Conservation (phyloP, 805 yeast species). For the Kazachstania taianensis region DNA sequence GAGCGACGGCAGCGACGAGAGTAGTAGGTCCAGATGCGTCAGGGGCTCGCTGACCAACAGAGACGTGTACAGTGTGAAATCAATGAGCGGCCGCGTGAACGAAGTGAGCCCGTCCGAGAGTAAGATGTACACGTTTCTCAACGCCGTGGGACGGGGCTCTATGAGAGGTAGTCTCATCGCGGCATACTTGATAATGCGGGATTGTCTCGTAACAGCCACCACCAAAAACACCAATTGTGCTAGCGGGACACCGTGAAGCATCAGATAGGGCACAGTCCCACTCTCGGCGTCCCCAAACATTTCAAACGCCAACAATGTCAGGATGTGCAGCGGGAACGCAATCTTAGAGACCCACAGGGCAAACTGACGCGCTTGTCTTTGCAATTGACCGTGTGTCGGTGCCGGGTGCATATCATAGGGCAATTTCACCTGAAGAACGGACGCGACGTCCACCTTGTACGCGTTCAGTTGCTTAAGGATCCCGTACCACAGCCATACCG, state of each 20-base stretch:
- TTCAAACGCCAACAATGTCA: conserved; percentile 5
- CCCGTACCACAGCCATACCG: conserved; percentile 44
- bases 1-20: conserved; percentile 49
- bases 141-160: conserved; percentile 28
- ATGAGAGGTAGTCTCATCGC: conserved; percentile 27
- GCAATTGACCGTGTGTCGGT: conserved; percentile 33
- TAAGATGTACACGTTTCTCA: conserved; percentile 53
- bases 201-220: conserved; percentile 20
- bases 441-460: conserved; percentile 35
- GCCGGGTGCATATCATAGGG: conserved; percentile 16
- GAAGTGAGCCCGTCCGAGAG: conserved; percentile 81
- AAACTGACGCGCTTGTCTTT: conserved; percentile 23
- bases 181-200: conserved; percentile 34
- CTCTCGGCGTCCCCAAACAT: not conserved
- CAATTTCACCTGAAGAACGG: conserved; percentile 14
- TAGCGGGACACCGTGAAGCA: conserved; percentile 11
- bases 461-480: conserved; percentile 33
- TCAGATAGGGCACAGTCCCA: not conserved
- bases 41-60: conserved; percentile 24
- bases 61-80: conserved; percentile 49
- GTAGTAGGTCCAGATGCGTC: conserved; percentile 18
- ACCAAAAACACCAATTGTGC: conserved; percentile 14
- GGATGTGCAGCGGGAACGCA: conserved; percentile 18
- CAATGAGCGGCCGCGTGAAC: conserved; percentile 66
- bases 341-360: conserved; percentile 14